Evolutionary conservation across 2,329 filamentous ascomycete genomes (phyloP).

Genomic region (Claviceps sorghi): DNA sequence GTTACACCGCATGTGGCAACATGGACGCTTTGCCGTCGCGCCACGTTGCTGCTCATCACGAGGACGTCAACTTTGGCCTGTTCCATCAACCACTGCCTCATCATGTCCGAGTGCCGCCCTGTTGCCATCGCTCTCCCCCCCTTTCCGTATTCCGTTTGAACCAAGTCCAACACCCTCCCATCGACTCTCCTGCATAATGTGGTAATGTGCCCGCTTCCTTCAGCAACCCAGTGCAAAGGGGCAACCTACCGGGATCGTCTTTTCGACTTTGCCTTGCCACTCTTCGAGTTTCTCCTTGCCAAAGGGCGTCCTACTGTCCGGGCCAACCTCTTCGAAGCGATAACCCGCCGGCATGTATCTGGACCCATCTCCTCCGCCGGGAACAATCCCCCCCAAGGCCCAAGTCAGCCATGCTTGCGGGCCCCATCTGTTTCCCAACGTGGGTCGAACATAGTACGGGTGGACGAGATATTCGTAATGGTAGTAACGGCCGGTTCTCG

Average conservation of each 20-base stretch:
- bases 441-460: constrained; percentile 4
- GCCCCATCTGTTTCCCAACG: constrained; percentile 1
- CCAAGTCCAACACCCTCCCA: too few species aligned
- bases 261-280: constrained; percentile 1
- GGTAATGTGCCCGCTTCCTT: too few species aligned
- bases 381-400: constrained; percentile 1
- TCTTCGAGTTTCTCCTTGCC: not conserved
- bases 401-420: constrained; percentile 1
- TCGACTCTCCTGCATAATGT: too few species aligned
- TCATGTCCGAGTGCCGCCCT: not conserved
- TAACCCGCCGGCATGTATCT: constrained; percentile 1
- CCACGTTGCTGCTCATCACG: too few species aligned
- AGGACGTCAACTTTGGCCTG: too few species aligned
- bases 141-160: too few species aligned
- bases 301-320: not conserved
- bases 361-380: not conserved
- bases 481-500: constrained; percentile 1
- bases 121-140: too few species aligned
- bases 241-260: constrained; percentile 1
- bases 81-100: too few species aligned
- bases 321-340: constrained; percentile 1
- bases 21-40: not conserved
- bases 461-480: not conserved
- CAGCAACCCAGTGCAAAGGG: constrained; percentile 2
- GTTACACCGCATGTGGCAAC: not conserved